Evolutionary conservation across 371 early-diverging fungal genomes (phyloP), one percentile per base, ranked within the genome.

Genomic region (Apophysomyces sp.): DNA sequence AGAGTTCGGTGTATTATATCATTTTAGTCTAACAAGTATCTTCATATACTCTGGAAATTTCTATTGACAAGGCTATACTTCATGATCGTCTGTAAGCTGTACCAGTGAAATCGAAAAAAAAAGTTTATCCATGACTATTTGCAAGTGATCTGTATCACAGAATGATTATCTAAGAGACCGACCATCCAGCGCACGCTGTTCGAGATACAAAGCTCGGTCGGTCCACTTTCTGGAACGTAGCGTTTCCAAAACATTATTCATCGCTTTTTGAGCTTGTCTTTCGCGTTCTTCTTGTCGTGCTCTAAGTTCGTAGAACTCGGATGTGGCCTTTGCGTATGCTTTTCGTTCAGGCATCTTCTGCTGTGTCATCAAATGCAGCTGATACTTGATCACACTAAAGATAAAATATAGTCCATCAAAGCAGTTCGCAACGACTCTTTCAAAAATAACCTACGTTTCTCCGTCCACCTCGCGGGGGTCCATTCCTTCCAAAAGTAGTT

Each of bases 371-470:
- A 93, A 78, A 71, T 89, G 81, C 65, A 89, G 61, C 73, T 92
- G 93, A 71, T 90, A 82, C 66, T 87, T 90, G 69, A 92, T 82
- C 18, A 92, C 91, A 73, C 89, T 89, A 57, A n/a, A n/a, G n/a
- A n/a, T n/a, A n/a, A n/a, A n/a, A n/a, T n/a, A n/a, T n/a, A n/a
- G n/a, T n/a, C n/a, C n/a, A n/a, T n/a, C 26, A 36, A 63, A 41
- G 59, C 11, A n/a, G 29, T 39, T n/a, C 26, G 13, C 34, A 56
- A 4, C 56, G 3, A 30, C 4, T 21, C 30, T 24, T 32, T 9
- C 49, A 39, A 12, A n/a, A 26, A n/a, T 13, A 34, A 74, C 86
- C 70, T 83, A 89, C 89, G 84, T 80, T 77, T 89, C 89, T 52
- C 89, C 89, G 32, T 81, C 82, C 30, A 89, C 68, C 58, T 85